phyloP scores from a whole-genome alignment of 2,329 filamentous ascomycete genomes.

The Xylaria sp. region DNA sequence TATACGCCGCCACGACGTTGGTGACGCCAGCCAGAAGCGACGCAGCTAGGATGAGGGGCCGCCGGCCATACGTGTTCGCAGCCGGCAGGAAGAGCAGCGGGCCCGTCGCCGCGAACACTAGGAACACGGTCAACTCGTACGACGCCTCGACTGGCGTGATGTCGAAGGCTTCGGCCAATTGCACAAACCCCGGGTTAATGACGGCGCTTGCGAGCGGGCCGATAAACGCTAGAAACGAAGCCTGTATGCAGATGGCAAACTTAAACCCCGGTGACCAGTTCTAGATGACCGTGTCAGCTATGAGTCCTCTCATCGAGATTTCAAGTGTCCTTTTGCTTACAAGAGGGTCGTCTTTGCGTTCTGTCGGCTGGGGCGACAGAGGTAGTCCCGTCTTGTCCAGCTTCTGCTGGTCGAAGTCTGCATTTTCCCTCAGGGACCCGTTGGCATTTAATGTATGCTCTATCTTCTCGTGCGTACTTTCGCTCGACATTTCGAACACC shows the following conservation, averaged over 20 bases:
- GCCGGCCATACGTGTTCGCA: constrained; percentile 42
- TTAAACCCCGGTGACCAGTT: constrained; percentile 23
- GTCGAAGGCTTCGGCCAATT: constrained; percentile 47
- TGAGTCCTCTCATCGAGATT: neutral
- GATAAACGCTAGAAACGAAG: constrained; percentile 49
- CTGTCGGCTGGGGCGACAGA: constrained; percentile 13
- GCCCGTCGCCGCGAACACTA: constrained; percentile 43
- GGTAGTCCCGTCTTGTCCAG: constrained; percentile 20
- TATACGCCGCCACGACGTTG: constrained; percentile 45
- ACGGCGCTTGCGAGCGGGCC: constrained; percentile 47
- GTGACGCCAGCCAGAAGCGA: constrained; percentile 48
- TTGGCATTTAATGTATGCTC: neutral
- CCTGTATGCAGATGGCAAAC: constrained; percentile 42
- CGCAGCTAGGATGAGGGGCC: constrained; percentile 49
- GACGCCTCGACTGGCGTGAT: constrained; percentile 49
- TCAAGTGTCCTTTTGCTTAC: neutral
- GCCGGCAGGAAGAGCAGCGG: constrained; percentile 9
- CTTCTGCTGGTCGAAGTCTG: neutral
- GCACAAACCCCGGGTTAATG: constrained; percentile 51
- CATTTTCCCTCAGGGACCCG: neutral
- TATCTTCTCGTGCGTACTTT: constrained; percentile 4
- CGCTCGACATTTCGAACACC: constrained; percentile 10
- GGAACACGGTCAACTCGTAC: constrained; percentile 51
- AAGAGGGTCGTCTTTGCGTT: constrained; percentile 18
- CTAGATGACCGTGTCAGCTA: constrained; percentile 11